phyloP scores from a whole-genome alignment of 2,329 filamentous ascomycete genomes.

The Ophiosphaerella herpotricha region DNA sequence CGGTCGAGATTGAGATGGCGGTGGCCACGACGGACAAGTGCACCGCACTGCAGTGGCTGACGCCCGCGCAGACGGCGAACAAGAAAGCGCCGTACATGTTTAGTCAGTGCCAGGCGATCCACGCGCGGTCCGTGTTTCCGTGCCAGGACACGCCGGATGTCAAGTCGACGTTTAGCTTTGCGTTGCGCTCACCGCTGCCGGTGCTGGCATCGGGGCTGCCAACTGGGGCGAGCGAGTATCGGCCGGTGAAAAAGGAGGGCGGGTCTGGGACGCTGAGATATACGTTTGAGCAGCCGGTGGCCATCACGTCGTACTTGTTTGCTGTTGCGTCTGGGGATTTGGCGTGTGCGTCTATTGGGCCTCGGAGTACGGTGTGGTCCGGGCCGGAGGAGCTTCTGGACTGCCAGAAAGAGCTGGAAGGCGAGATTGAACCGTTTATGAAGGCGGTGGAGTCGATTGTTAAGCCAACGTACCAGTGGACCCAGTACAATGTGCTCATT shows the following conservation, averaged over 20 bases:
- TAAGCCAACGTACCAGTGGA: constrained; percentile 85
- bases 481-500: constrained; percentile 90
- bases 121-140: constrained; percentile 90
- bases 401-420: constrained; percentile 89
- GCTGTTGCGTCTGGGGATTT: constrained; percentile 88
- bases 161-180: constrained; percentile 93
- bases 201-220: constrained; percentile 89
- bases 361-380: constrained; percentile 81
- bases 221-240: constrained; percentile 56
- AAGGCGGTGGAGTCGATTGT: constrained; percentile 79
- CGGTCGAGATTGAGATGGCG: constrained; percentile 52
- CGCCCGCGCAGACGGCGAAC: constrained; percentile 90
- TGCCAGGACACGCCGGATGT: constrained; percentile 98
- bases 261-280: constrained; percentile 66
- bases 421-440: constrained; percentile 90
- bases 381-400: constrained; percentile 83
- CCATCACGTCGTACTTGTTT: constrained; percentile 93
- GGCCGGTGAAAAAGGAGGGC: constrained; percentile 57
- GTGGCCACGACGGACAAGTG: constrained; percentile 84
- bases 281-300: constrained; percentile 85
- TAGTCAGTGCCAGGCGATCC: constrained; percentile 96
- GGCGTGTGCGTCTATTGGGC: constrained; percentile 81
- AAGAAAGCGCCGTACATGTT: constrained; percentile 98
- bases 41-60: constrained; percentile 94
- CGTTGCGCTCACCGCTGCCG: constrained; percentile 81